Base-by-base conservation (phyloP, 345 rosid genomes). In the Sonneratia caseolaris region DNA sequence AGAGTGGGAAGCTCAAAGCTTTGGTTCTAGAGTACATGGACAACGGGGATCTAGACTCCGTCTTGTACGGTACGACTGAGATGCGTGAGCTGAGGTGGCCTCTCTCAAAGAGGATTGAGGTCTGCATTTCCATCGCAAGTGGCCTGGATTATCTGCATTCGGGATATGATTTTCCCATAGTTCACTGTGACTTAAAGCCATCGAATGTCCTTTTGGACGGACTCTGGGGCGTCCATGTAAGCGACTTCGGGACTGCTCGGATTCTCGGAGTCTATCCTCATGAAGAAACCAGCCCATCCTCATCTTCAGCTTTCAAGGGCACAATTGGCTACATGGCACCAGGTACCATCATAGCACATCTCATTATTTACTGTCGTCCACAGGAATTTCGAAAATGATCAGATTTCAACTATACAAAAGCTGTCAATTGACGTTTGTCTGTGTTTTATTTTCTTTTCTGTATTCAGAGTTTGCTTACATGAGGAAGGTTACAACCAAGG, bases 281-380 rank as follows among this genome's bases (percentile, higher is more conserved):
- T 27, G 86, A 81, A 68, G 89, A 83, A 59, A 83, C 73, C 53
- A 82, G 76, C 70, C 71, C 81, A n/a, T 81, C 85, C 22, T 73
- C 91, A 24, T 70, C 91, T 9, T 80, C 86, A 68, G 88, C 91
- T 47, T 91, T 93, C 72, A 73, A 88, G 74, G 98, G 97, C 83
- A 93, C 97, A 6, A 82, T 91, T 22, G 98, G 98, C 73, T 93
- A 93, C 86, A 68, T 93, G 80, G 98, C 97, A 74, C 98, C 98
- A 76, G 97, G 97, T 93, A 84, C 68, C 21, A 4, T 1, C 37
- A 64, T 35, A 21, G 4, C 9, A 7, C 9, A 32, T 64, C 36
- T 27, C 19, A 27, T 64, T 15, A 3, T 9, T 42, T 42, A 5
- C 10, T 9, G 2, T 42, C 3, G 45, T 42, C 45, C 7, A 42